Evolutionary conservation across 2,329 filamentous ascomycete genomes (phyloP).

Genomic region (Exserohilum rostratum): DNA sequence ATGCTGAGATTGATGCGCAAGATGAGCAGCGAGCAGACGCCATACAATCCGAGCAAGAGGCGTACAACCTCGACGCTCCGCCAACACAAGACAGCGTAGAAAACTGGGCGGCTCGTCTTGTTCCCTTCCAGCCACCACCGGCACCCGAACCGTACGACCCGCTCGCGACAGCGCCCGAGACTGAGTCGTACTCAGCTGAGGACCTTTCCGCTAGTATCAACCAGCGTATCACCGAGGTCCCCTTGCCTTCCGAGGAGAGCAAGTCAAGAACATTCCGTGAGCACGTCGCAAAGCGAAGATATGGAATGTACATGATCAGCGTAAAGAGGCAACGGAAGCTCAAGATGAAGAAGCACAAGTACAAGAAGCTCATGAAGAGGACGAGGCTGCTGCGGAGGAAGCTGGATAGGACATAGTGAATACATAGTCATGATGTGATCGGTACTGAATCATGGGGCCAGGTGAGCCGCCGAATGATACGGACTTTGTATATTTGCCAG

Average conservation of each 20-base stretch:
- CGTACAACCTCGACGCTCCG: slow-evolving; percentile 40
- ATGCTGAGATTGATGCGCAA: slow-evolving; percentile 39
- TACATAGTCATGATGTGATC: slow-evolving; percentile 19
- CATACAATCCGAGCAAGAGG: slow-evolving; percentile 42
- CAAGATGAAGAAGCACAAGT: slow-evolving; percentile 99
- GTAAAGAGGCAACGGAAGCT: slow-evolving; percentile 91
- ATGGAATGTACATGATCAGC: slow-evolving; percentile 78
- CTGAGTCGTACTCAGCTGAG: slow-evolving; percentile 16
- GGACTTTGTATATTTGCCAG: neutral
- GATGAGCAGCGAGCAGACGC: slow-evolving; percentile 49
- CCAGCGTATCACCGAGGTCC: slow-evolving; percentile 39
- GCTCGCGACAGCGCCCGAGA: slow-evolving; percentile 35
- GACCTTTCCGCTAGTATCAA: slow-evolving; percentile 38
- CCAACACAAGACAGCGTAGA: slow-evolving; percentile 46
- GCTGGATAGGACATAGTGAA: slow-evolving; percentile 59
- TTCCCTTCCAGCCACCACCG: slow-evolving; percentile 86
- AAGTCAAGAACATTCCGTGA: slow-evolving; percentile 33
- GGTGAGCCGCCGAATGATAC: slow-evolving; percentile 4
- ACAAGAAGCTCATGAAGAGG: slow-evolving; percentile 97
- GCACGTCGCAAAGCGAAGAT: slow-evolving; percentile 36
- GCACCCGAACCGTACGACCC: slow-evolving; percentile 66
- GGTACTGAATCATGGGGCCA: slow-evolving; percentile 19
- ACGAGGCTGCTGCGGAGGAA: slow-evolving; percentile 88
- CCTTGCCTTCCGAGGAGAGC: slow-evolving; percentile 19
- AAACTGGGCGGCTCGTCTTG: slow-evolving; percentile 58